These are phyloP conservation scores for Phytopythium chamaehyphon DNA, from an alignment of 352 stramenopile genomes.

Conservation along the genomic window DNA sequence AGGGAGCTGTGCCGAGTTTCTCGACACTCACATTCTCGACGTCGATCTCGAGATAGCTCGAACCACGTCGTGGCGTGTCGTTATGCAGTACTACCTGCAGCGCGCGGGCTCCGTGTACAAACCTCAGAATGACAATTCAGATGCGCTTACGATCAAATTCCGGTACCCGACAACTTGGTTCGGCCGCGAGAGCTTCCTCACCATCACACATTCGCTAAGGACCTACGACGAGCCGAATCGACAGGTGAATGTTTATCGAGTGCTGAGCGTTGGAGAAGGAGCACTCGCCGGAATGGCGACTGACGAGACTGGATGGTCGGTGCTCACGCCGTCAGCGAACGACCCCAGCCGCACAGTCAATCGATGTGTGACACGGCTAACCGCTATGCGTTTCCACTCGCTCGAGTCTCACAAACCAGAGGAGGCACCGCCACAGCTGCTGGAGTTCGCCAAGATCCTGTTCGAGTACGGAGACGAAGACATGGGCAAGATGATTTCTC, in stretches of 20 bases:
- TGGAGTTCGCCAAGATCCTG: not conserved
- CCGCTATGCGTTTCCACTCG: not conserved
- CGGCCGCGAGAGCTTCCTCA: slow-evolving; percentile 1
- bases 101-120: not conserved
- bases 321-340: not conserved
- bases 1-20: not conserved
- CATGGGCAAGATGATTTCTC: not conserved
- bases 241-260: slow-evolving; percentile 21
- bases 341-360: not conserved
- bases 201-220: not conserved
- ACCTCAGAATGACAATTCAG: not conserved
- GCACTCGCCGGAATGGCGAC: slow-evolving; percentile 20
- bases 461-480: not conserved
- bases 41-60: not conserved
- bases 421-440: not conserved
- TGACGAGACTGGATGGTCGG: slow-evolving; percentile 24
- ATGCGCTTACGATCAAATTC: not conserved
- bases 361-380: not conserved
- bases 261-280: slow-evolving; percentile 24
- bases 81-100: slow-evolving; percentile 1
- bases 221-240: slow-evolving; percentile 11
- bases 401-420: not conserved
- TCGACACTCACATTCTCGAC: not conserved
- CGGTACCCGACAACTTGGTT: not conserved
- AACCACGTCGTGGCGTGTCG: not conserved